phyloP scores from a whole-genome alignment of 139 green algal genomes.

The Haematococcus lacustris region DNA sequence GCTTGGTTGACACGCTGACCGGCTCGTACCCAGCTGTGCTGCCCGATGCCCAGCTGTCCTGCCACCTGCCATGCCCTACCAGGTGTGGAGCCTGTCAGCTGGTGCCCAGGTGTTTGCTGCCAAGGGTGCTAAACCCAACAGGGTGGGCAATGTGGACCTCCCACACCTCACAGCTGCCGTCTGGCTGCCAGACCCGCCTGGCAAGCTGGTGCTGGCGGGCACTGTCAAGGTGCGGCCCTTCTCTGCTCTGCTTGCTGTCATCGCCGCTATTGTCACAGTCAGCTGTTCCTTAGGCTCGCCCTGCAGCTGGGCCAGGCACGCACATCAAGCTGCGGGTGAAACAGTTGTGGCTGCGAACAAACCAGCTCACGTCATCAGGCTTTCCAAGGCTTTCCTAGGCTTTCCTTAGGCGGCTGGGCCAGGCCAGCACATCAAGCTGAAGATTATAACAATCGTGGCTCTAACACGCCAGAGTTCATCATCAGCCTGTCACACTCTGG shows the following conservation, averaged over 20 bases:
- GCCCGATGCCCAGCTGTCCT: no score
- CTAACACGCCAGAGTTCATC: background rate
- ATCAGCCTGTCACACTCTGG: background rate
- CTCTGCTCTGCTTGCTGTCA: background rate
- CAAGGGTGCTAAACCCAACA: slow-evolving; percentile 35
- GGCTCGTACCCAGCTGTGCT: no score
- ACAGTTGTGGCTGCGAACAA: background rate
- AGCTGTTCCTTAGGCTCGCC: background rate
- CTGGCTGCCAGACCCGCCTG: slow-evolving; percentile 20
- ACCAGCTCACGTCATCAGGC: background rate
- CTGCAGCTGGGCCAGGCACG: background rate
- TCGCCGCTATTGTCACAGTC: background rate
- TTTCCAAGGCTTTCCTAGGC: background rate
- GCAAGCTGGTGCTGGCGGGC: slow-evolving; percentile 10
- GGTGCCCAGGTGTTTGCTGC: slow-evolving; percentile 18
- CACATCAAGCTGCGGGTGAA: background rate
- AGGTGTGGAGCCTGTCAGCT: slow-evolving; percentile 41
- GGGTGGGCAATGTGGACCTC: slow-evolving; percentile 27
- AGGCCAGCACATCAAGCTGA: background rate
- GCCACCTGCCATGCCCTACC: no score
- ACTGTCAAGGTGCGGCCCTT: slow-evolving; percentile 12
- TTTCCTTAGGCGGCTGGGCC: background rate
- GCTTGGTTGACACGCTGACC: no score
- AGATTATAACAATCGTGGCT: background rate
- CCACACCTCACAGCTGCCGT: slow-evolving; percentile 27